Conservation (phyloP, 1,284 basidiomycete genomes). For the Tilletia horrida region DNA sequence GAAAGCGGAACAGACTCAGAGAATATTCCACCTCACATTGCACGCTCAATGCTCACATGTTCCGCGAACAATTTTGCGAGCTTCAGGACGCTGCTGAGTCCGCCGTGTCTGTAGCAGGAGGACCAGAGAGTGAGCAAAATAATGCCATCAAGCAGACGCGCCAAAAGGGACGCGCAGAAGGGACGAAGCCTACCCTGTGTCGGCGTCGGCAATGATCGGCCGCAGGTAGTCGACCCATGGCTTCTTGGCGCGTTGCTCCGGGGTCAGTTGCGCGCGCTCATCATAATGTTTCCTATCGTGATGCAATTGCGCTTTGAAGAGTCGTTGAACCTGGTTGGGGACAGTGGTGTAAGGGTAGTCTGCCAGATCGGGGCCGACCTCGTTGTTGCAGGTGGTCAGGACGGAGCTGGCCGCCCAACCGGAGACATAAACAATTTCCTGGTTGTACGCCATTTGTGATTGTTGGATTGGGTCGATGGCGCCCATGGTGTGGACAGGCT, state of each 20-base stretch:
- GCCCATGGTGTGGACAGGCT: conserved; percentile 50
- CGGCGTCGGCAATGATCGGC: conserved; percentile 54
- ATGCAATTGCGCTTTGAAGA: conserved; percentile 55
- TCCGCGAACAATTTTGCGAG: conserved; percentile 55
- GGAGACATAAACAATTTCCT: conserved; percentile 91
- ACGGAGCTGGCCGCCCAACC: conserved; percentile 87
- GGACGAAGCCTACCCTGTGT: conserved; percentile 33
- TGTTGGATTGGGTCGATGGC: conserved; percentile 81
- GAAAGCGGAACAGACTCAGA: neutral
- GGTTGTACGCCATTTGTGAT: conserved; percentile 93
- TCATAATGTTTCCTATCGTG: conserved; percentile 55
- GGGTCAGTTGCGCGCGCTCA: conserved; percentile 43
- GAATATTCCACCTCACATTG: neutral
- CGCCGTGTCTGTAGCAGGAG: conserved; percentile 38
- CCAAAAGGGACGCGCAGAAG: neutral
- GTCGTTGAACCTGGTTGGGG: conserved; percentile 64
- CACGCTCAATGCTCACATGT: conserved; percentile 37
- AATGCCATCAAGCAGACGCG: too few relatives aligned
- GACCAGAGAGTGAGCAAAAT: neutral
- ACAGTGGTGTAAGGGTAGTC: conserved; percentile 91
- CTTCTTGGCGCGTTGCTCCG: conserved; percentile 46
- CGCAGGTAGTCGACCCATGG: conserved; percentile 53
- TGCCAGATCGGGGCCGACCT: conserved; percentile 95
- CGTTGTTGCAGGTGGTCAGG: conserved; percentile 74
- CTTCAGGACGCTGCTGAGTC: conserved; percentile 51